Conservation (phyloP, 2,329 filamentous ascomycete genomes). For the Cryoendolithus antarcticus region DNA sequence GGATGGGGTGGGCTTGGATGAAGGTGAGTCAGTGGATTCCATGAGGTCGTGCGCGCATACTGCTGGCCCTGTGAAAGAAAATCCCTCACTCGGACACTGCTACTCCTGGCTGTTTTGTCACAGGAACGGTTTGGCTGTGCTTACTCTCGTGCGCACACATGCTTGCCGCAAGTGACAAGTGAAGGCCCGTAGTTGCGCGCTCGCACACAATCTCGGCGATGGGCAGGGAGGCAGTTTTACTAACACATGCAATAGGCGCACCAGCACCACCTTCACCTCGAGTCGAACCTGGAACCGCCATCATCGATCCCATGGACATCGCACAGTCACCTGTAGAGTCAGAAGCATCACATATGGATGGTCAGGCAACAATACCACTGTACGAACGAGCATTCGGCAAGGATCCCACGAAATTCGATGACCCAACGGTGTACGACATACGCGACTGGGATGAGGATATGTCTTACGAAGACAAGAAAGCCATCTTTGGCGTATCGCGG, state of each 20-base stretch:
- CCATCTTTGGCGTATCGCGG: constrained; percentile 74
- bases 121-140: too few species aligned
- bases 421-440: constrained; percentile 92
- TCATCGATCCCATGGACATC: constrained; percentile 41
- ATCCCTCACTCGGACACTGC: too few species aligned
- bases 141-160: too few species aligned
- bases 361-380: constrained; percentile 52
- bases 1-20: constrained; percentile 48
- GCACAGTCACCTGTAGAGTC: constrained; percentile 49
- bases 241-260: constrained; percentile 9
- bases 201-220: too few species aligned
- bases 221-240: too few species aligned
- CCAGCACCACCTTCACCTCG: constrained; percentile 21
- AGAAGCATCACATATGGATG: constrained; percentile 41
- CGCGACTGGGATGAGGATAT: constrained; percentile 60
- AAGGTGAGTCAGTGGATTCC: constrained; percentile 34
- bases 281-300: constrained; percentile 18
- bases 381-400: constrained; percentile 75
- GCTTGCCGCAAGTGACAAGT: too few species aligned
- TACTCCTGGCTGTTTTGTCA: too few species aligned
- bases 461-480: constrained; percentile 71
- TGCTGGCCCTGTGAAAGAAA: too few species aligned
- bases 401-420: constrained; percentile 78
- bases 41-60: too few species aligned
- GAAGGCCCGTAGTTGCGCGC: too few species aligned